Conservation (phyloP, 2,329 filamentous ascomycete species). For the Leptosphaerulina australis region DNA sequence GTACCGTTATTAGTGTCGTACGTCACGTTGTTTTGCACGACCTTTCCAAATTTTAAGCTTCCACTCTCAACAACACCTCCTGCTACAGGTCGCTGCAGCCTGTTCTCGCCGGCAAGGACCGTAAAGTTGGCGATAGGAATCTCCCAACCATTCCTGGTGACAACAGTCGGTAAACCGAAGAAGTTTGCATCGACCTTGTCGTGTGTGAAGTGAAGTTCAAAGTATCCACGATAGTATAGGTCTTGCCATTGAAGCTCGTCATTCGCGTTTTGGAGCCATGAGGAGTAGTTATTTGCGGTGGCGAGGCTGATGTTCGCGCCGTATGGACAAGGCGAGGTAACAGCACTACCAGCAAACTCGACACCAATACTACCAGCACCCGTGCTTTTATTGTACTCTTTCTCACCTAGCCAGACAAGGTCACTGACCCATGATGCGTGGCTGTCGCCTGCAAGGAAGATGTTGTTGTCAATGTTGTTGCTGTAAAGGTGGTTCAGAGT, state of each 20-base stretch:
- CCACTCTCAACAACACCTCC: conserved; percentile 62
- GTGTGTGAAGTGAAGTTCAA: conserved; percentile 62
- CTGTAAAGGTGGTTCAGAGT: conserved; percentile 70
- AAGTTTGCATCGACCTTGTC: conserved; percentile 66
- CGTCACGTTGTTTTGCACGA: conserved; percentile 43
- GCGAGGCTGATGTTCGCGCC: conserved; percentile 64
- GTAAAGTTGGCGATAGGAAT: conserved; percentile 73
- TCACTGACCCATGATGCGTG: conserved; percentile 66
- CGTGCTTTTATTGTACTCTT: conserved; percentile 48
- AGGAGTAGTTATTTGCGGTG: conserved; percentile 54
- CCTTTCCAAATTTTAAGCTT: conserved; percentile 57
- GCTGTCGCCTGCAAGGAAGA: conserved; percentile 73
- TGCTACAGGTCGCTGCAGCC: conserved; percentile 57
- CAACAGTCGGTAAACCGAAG: conserved; percentile 67
- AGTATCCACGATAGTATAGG: conserved; percentile 76
- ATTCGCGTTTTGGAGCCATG: conserved; percentile 55
- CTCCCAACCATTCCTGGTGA: conserved; percentile 66
- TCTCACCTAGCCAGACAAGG: conserved; percentile 54
- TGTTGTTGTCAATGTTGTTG: conserved; percentile 73
- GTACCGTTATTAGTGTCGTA: conserved; percentile 43
- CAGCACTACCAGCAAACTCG: conserved; percentile 68
- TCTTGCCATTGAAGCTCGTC: conserved; percentile 74
- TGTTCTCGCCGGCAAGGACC: conserved; percentile 66
- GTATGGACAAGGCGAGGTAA: conserved; percentile 64
- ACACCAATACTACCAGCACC: conserved; percentile 54